Conservation (phyloP, 2,329 filamentous ascomycete genomes). For the Colletotrichum echinochloae region DNA sequence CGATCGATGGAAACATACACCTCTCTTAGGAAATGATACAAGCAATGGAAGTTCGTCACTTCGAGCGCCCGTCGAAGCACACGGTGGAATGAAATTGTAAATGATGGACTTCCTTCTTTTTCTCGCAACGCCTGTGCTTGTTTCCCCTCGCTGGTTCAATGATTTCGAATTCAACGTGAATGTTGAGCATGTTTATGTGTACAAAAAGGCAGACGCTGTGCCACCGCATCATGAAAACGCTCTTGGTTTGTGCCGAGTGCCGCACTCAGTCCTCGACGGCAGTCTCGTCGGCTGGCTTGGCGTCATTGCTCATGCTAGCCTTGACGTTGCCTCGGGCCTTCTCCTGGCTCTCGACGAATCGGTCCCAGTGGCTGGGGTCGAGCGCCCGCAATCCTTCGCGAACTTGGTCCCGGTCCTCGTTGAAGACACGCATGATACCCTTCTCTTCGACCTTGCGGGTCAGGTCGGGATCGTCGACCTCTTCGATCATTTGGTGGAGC, state of each 20-base stretch:
- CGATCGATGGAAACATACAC: not conserved
- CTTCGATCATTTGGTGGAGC: slow-evolving; percentile 73
- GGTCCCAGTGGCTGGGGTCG: slow-evolving; percentile 75
- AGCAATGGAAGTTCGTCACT: not conserved
- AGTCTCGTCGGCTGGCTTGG: slow-evolving; percentile 52
- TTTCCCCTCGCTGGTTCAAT: slow-evolving; percentile 19
- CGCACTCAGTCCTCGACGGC: slow-evolving; percentile 54
- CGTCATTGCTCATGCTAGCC: slow-evolving; percentile 47
- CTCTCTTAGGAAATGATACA: not conserved
- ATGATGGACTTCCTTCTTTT: slow-evolving; percentile 17
- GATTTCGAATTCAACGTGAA: slow-evolving; percentile 19
- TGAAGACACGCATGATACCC: slow-evolving; percentile 72
- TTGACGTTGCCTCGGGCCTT: slow-evolving; percentile 68
- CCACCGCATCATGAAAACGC: not conserved
- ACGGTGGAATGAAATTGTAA: slow-evolving; percentile 2
- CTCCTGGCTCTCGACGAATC: slow-evolving; percentile 71
- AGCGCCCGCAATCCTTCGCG: slow-evolving; percentile 64
- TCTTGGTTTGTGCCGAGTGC: not conserved
- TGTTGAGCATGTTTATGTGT: slow-evolving; percentile 29
- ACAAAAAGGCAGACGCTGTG: slow-evolving; percentile 19
- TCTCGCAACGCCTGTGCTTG: slow-evolving; percentile 38
- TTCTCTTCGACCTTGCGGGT: slow-evolving; percentile 64
- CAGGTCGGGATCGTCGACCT: slow-evolving; percentile 70
- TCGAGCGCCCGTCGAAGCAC: not conserved
- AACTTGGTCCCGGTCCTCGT: slow-evolving; percentile 66